A percentile compares a stretch with the other conserved stretches of the same genome.
Evolutionary conservation across 345 rosid species (phyloP).

Genomic region (Murraya koenigii): DNA sequence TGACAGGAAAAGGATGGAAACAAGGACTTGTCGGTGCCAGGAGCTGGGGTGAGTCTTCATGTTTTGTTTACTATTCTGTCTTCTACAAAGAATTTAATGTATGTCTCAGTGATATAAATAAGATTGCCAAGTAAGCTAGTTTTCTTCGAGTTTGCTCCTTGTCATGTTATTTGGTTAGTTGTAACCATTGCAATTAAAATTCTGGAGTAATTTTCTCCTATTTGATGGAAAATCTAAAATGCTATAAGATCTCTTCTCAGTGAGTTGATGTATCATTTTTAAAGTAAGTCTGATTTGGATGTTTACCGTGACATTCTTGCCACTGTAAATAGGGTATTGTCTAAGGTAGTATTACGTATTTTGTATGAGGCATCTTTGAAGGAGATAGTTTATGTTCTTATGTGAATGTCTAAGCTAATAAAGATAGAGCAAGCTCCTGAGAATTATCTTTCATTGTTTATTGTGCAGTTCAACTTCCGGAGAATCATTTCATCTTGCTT

Average conservation of each 20-base stretch:
- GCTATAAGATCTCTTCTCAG: background rate
- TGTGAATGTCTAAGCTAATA: constrained; percentile 12
- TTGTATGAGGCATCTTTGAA: background rate
- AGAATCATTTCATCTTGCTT: constrained; percentile 97
- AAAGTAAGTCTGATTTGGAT: background rate
- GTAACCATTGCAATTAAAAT: background rate
- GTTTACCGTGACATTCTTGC: background rate
- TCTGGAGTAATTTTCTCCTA: background rate
- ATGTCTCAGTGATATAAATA: background rate
- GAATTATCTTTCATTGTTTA: constrained; percentile 13
- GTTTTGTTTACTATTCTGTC: constrained; percentile 4
- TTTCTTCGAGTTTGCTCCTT: background rate
- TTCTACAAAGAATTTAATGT: background rate
- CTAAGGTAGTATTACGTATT: background rate
- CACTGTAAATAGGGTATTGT: background rate
- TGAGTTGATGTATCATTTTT: background rate
- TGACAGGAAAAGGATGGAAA: constrained; percentile 71
- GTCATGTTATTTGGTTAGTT: background rate
- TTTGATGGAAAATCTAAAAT: background rate
- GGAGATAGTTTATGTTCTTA: background rate
- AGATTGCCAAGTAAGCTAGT: background rate
- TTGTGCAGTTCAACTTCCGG: constrained; percentile 92
- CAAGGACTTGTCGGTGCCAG: constrained; percentile 81
- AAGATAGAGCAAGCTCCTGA: background rate
- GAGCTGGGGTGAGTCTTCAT: constrained; percentile 80